Conservation (phyloP, 2,329 filamentous ascomycete genomes). For the Fusarium sp. region DNA sequence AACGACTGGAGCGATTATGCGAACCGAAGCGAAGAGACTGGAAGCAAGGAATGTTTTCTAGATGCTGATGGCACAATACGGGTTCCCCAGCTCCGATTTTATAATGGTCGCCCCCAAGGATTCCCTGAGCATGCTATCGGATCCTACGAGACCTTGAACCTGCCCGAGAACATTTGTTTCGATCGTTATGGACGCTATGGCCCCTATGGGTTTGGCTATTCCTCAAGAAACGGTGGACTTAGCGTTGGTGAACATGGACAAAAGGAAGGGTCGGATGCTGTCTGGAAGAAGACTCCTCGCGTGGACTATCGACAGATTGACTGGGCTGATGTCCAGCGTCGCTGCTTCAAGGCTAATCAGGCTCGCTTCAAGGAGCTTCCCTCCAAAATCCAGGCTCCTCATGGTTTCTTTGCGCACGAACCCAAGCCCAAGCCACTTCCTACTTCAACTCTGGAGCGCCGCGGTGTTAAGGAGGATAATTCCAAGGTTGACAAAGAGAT, state of each 20-base stretch:
- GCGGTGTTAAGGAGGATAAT: slow-evolving; percentile 24
- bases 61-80: slow-evolving; percentile 71
- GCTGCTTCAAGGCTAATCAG: slow-evolving; percentile 76
- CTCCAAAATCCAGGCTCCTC: slow-evolving; percentile 50
- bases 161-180: slow-evolving; percentile 90
- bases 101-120: slow-evolving; percentile 80
- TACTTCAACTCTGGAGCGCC: slow-evolving; percentile 11
- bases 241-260: slow-evolving; percentile 89
- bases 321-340: slow-evolving; percentile 81
- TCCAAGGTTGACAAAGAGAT: slow-evolving; percentile 17
- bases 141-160: slow-evolving; percentile 81
- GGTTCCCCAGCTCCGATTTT: slow-evolving; percentile 77
- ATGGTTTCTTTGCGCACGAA: slow-evolving; percentile 62
- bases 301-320: slow-evolving; percentile 81
- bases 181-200: slow-evolving; percentile 89
- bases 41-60: slow-evolving; percentile 80
- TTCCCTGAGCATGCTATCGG: slow-evolving; percentile 88
- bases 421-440: slow-evolving; percentile 9
- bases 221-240: slow-evolving; percentile 77
- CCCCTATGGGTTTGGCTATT: slow-evolving; percentile 91
- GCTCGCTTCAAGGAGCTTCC: slow-evolving; percentile 70
- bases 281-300: slow-evolving; percentile 76
- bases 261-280: slow-evolving; percentile 77
- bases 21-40: slow-evolving; percentile 53
- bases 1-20: slow-evolving; percentile 48